Base-by-base conservation (phyloP, 163 green algal species). In the Chlamydomonas reinhardtii region DNA sequence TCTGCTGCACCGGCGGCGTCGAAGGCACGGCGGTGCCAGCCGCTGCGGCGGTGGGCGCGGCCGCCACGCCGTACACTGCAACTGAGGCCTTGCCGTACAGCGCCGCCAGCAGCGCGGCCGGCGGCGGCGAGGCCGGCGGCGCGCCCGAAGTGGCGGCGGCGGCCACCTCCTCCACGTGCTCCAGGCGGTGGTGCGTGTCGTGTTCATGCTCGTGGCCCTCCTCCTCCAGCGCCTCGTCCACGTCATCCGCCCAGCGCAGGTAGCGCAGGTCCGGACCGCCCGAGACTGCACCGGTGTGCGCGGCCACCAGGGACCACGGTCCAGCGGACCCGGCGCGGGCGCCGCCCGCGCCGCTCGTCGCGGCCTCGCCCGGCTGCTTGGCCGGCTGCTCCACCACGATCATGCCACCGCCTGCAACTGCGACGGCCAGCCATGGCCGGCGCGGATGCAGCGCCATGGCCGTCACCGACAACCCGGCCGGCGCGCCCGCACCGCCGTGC, bases 31-130 rank as follows among this genome's bases (percentile, higher is more conserved):
- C 16, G 70, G 19, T 56, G 20, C 1, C 2, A 17, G 3, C 0
- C 24, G 29, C 22, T 0, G 35, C 31, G 16, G 16, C 2, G 24
- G 43, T 22, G 9, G 72, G 54, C 2, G 52, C 14, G 6, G 5
- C 31, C 14, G 8, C 16, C 15, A 77, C 39, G 27, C 56, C 70
- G 70, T 80, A 86, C 80, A 86, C 54, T 0, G 80, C 16, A 22
- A 79, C 80, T 0, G 70, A 65, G 27, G 73, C 34, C 56, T 73
- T 79, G 54, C 80, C 80, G 56, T 34, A 74, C 80, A 86, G 35
- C 20, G 35, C 80, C 0, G 54, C 80, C 14, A 86, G 69, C 32
- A 73, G 54, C 8, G 56, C 68, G 0, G 34, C 14, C 24, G 17
- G 37, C 39, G 39, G n/a, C 72, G 43, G 39, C 72, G 4, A 24